These are phyloP conservation scores for Populus hybrid DNA, from an alignment of 441 rosid species.

Conservation along the genomic window DNA sequence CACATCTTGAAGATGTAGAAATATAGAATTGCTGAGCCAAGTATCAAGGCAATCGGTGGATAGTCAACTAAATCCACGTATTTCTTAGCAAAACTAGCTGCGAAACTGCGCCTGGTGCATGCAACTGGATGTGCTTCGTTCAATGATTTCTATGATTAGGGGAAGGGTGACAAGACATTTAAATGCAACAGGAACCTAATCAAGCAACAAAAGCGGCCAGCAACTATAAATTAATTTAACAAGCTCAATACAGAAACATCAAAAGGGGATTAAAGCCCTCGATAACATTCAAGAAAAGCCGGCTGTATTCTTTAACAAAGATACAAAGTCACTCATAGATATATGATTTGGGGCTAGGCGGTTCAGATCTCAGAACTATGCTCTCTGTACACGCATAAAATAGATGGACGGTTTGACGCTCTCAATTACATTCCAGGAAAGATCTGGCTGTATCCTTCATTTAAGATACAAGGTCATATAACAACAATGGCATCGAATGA, in stretches of 20 bases:
- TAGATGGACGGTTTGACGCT: neutral
- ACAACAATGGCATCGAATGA: neutral
- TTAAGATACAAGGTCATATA: neutral
- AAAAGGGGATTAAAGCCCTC: neutral
- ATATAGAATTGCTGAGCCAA: neutral
- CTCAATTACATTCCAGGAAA: neutral
- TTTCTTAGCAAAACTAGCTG: neutral
- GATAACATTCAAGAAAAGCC: neutral
- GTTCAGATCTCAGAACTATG: neutral
- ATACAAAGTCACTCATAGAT: neutral
- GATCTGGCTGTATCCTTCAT: neutral
- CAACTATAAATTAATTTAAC: neutral
- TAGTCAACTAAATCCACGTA: neutral
- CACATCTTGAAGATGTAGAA: no score
- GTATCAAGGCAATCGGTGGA: no score
- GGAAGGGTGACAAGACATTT: neutral
- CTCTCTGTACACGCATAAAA: neutral
- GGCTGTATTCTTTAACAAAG: neutral
- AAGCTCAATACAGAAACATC: neutral
- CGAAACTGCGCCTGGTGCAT: neutral
- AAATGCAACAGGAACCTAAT: neutral
- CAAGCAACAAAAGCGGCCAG: neutral
- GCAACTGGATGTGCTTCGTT: neutral
- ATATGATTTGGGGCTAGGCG: neutral
- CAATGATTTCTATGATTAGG: neutral